A percentile compares a stretch with the other conserved stretches of the same genome.
Evolutionary conservation across 768 basidiomycete genomes (phyloP).

Genomic region (Pleurotus salmoneostramineus): DNA sequence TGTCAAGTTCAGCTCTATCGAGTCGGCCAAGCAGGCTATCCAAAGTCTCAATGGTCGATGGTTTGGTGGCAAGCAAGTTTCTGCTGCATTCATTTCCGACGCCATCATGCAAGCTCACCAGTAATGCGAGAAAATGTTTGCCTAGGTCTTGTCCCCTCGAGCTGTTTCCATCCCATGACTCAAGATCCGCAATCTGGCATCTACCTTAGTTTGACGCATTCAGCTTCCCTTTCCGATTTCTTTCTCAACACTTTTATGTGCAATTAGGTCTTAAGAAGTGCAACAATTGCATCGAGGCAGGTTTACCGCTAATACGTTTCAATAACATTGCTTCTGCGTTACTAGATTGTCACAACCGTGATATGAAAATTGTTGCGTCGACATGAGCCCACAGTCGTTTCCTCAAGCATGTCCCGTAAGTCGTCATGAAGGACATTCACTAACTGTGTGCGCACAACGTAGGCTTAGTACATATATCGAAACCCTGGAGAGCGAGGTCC

Average conservation of each 20-base stretch:
- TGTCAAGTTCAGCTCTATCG: slow-evolving; percentile 81
- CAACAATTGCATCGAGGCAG: slow-evolving; percentile 6
- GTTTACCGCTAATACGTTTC: slow-evolving; percentile 10
- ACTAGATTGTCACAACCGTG: slow-evolving; percentile 5
- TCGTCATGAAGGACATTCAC: background rate
- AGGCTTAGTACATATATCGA: slow-evolving; percentile 42
- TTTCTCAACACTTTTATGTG: slow-evolving; percentile 1
- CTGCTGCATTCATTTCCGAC: slow-evolving; percentile 87
- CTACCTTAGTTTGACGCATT: slow-evolving; percentile 2
- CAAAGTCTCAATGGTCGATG: slow-evolving; percentile 93
- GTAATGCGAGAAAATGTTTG: slow-evolving; percentile 35
- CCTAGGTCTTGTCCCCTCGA: slow-evolving; percentile 20
- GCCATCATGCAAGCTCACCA: slow-evolving; percentile 92
- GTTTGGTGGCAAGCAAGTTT: slow-evolving; percentile 91
- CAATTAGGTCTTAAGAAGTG: slow-evolving; percentile 5
- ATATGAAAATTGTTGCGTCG: slow-evolving; percentile 6
- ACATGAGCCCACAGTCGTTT: background rate
- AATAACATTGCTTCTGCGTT: slow-evolving; percentile 9
- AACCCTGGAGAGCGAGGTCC: slow-evolving; percentile 39
- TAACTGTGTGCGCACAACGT: background rate
- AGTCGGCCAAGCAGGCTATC: slow-evolving; percentile 78
- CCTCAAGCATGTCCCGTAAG: background rate
- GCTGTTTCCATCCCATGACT: background rate
- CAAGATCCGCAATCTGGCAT: slow-evolving; percentile 4
- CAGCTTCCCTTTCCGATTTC: background rate